These are phyloP conservation scores for Trifolium pratense DNA, from an alignment of 306 rosid species.

Conservation along the genomic window DNA sequence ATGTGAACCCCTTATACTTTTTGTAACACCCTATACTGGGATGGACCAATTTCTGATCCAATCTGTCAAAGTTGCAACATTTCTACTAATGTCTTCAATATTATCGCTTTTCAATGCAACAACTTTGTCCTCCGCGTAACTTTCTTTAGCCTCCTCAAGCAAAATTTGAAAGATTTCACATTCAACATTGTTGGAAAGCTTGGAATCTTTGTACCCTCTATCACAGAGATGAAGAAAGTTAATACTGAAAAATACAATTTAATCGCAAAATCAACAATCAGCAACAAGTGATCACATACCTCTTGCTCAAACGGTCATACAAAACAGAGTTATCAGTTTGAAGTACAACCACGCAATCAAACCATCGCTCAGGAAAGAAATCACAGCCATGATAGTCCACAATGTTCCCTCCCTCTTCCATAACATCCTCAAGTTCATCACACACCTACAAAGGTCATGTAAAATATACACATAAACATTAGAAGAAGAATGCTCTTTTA, in stretches of 20 bases:
- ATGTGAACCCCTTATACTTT: background rate
- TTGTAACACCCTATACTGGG: background rate
- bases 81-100: constrained; percentile 66
- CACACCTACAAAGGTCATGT: constrained; percentile 63
- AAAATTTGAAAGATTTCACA: constrained; percentile 88
- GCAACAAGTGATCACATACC: constrained; percentile 49
- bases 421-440: constrained; percentile 85
- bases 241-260: background rate
- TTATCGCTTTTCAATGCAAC: constrained; percentile 65
- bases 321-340: constrained; percentile 80
- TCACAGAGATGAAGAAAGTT: constrained; percentile 3
- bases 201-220: constrained; percentile 75
- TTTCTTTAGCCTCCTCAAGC: constrained; percentile 87
- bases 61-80: constrained; percentile 61
- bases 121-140: constrained; percentile 74
- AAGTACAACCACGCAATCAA: constrained; percentile 85
- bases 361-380: constrained; percentile 97
- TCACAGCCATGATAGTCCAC: constrained; percentile 95
- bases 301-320: constrained; percentile 72
- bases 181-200: constrained; percentile 81
- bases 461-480: background rate
- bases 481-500: background rate
- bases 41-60: constrained; percentile 73
- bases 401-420: constrained; percentile 84
- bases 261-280: constrained; percentile 18